Conservation (phyloP, 148 eudicot genomes). For the Persicaria maculosa region DNA sequence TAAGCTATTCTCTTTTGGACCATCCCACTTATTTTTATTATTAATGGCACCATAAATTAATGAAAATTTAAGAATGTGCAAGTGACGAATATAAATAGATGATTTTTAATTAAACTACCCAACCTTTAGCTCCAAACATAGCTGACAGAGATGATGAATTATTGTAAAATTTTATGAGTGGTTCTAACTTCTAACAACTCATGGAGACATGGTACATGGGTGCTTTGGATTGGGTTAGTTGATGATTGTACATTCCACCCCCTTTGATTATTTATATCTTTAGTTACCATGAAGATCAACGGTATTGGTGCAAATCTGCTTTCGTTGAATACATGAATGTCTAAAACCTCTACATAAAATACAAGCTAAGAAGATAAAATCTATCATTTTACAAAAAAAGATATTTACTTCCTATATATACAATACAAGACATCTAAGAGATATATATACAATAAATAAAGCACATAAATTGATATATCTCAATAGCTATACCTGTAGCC, state of each 20-base stretch:
- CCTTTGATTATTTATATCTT: neutral
- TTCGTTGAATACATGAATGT: no score
- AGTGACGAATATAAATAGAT: neutral
- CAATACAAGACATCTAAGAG: no score
- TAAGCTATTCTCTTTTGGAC: slow-evolving; percentile 4
- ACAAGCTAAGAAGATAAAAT: no score
- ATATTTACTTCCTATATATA: no score
- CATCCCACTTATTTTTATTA: slow-evolving; percentile 6
- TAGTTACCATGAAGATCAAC: no score
- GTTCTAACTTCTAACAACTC: slow-evolving; percentile 9
- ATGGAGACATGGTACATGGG: neutral
- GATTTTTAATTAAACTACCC: neutral
- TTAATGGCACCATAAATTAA: neutral
- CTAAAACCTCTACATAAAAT: no score
- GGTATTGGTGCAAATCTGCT: no score
- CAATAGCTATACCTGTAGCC: no score
- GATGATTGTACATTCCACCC: slow-evolving; percentile 4
- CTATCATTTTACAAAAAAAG: no score
- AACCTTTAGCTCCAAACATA: neutral
- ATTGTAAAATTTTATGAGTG: neutral
- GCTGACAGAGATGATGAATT: neutral
- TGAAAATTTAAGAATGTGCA: neutral
- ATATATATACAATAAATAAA: no score
- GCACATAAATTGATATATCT: no score
- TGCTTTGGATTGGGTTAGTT: slow-evolving; percentile 3